Percentiles rank a stretch among this genome's conserved stretches.
These are phyloP conservation scores for Psilocybe sp. DNA, from an alignment of 768 basidiomycete genomes.

Conservation along the genomic window DNA sequence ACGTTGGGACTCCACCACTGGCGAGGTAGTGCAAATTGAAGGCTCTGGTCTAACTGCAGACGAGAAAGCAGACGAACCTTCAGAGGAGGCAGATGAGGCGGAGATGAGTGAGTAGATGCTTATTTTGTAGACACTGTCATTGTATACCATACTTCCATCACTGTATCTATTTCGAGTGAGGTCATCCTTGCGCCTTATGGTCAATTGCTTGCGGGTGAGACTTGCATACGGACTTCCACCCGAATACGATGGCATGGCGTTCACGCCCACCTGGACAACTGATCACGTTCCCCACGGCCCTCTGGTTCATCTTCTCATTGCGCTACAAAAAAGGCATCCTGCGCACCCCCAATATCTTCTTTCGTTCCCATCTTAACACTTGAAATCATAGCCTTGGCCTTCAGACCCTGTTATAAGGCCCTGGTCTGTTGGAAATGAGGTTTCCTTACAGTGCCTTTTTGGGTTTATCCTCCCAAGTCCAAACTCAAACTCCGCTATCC, in stretches of 20 bases:
- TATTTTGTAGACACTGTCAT: constrained; percentile 10
- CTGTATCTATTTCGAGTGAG: constrained; percentile 7
- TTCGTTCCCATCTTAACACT: background rate
- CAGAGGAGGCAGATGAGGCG: constrained; percentile 33
- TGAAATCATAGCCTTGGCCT: background rate
- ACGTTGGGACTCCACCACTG: constrained; percentile 70
- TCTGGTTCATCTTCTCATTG: background rate
- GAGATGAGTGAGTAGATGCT: constrained; percentile 50
- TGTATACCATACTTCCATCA: constrained; percentile 18
- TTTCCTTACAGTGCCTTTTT: constrained; percentile 47
- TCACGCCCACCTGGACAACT: background rate
- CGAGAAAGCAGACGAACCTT: constrained; percentile 33
- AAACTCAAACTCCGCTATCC: constrained; percentile 33
- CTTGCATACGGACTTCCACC: background rate
- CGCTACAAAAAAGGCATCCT: background rate
- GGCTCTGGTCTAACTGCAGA: constrained; percentile 37
- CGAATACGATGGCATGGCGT: background rate
- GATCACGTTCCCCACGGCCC: constrained; percentile 1
- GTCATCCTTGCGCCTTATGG: background rate
- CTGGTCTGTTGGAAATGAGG: constrained; percentile 39
- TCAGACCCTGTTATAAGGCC: background rate
- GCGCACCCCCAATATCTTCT: background rate
- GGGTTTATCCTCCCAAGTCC: constrained; percentile 54
- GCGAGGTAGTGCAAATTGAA: constrained; percentile 60
- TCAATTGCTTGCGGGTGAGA: background rate